phyloP scores from a whole-genome alignment of 1,139 yeast species.

The Saccharomyces hybrid region DNA sequence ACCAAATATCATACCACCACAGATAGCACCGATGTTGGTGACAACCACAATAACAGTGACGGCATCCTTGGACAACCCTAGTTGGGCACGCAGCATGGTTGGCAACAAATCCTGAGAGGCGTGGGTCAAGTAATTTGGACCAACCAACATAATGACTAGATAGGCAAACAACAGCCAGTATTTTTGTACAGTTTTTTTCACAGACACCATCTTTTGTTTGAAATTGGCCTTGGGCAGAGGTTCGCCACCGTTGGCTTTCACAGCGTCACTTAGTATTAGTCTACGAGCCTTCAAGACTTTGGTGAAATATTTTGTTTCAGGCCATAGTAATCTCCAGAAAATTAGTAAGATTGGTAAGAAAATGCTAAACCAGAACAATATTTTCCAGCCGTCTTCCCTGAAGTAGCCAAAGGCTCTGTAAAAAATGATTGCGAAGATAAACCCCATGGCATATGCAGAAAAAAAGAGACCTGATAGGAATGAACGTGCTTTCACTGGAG shows the following conservation, averaged over 20 bases:
- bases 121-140: conserved; percentile 61
- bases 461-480: conserved; percentile 41
- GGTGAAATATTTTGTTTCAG: conserved; percentile 35
- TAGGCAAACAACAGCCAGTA: conserved; percentile 42
- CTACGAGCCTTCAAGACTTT: conserved; percentile 24
- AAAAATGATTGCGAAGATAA: conserved; percentile 39
- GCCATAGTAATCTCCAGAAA: conserved; percentile 37
- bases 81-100: conserved; percentile 51
- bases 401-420: conserved; percentile 36
- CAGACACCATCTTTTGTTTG: conserved; percentile 24
- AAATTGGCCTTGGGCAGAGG: conserved; percentile 37
- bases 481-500: conserved; percentile 38
- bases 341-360: conserved; percentile 40
- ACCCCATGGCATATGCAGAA: conserved; percentile 42
- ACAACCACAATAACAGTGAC: conserved; percentile 60
- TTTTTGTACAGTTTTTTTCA: conserved; percentile 28
- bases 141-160: conserved; percentile 50
- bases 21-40: conserved; percentile 61
- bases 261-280: conserved; percentile 34
- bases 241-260: conserved; percentile 44
- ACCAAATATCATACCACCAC: conserved; percentile 57
- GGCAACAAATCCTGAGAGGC: conserved; percentile 71
- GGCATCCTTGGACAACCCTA: conserved; percentile 41
- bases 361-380: conserved; percentile 49
- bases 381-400: conserved; percentile 39